A percentile compares a stretch with the other conserved stretches of the same genome.
These are phyloP conservation scores for Trichoderma asperellum DNA, from an alignment of 2,329 filamentous ascomycete genomes.

Conservation along the genomic window DNA sequence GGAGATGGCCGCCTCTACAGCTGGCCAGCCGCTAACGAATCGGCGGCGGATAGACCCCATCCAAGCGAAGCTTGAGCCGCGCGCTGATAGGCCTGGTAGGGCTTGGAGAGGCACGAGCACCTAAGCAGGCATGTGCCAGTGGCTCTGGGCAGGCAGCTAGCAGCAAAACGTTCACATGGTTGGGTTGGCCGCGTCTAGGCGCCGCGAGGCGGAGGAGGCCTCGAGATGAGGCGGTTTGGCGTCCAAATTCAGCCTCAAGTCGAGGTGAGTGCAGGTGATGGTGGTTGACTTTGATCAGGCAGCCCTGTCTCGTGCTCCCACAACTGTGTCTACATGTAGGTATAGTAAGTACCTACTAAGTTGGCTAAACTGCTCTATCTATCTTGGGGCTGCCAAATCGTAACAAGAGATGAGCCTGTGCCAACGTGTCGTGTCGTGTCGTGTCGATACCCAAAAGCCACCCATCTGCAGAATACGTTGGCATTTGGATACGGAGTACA, in stretches of 20 bases:
- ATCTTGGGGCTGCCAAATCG: not conserved
- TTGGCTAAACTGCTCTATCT: not conserved
- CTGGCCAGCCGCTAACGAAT: conserved; percentile 27
- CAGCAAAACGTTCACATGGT: conserved; percentile 8
- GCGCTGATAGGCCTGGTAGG: conserved; percentile 29
- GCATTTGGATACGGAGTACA: not conserved
- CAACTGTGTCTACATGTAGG: not conserved
- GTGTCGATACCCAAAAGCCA: conserved; percentile 13
- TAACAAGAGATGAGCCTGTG: not conserved
- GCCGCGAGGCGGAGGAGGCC: not conserved
- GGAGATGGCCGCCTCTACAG: conserved; percentile 27
- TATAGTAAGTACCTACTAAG: too few relatives aligned
- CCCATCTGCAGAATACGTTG: not conserved
- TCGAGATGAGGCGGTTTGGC: conserved; percentile 8
- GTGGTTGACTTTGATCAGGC: conserved; percentile 1
- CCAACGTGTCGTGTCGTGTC: not conserved
- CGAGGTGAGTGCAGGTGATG: not conserved
- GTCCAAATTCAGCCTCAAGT: not conserved
- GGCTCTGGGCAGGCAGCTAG: not conserved
- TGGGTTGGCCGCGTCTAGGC: conserved; percentile 1
- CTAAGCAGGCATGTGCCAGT: conserved; percentile 21
- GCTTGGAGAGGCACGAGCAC: conserved; percentile 23
- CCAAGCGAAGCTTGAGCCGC: conserved; percentile 22
- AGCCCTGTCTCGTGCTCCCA: conserved; percentile 21
- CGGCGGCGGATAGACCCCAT: conserved; percentile 15